Evolutionary conservation across 768 basidiomycete genomes (phyloP), one percentile per base, ranked within the genome.

Genomic region (Amanita inopinata): DNA sequence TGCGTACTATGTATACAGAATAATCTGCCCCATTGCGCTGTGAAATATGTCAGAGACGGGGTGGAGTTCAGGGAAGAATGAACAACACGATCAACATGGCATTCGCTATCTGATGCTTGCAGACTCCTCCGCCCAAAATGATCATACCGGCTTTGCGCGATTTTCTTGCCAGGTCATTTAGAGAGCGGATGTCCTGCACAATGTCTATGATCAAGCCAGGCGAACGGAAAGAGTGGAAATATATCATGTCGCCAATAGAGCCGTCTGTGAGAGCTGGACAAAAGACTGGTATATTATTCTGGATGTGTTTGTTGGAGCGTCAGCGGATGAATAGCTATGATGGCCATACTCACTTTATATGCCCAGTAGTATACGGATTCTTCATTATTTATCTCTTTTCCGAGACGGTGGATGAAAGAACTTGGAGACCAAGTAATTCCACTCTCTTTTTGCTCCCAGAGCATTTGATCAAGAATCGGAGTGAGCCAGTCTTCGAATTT

Each of bases 31-130:
- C 96, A 56, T 99, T 99, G 23, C 96, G 78, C 96, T 97, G 56
- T 17, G 20, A 36, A 5, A 44, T 46, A 17, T 46, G 33, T 47
- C 41, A 45, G 20, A 43, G 30, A 23, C 19, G 12, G 32, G 15
- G 15, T 19, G 37, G 8, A n/a, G 10, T 23, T 38, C n/a, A 22
- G 14, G 18, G 20, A n/a, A 28, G 31, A 3, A 47, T 75, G 7
- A 24, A 32, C 31, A 3, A 62, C 61, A 97, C 94, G 56, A 99
- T 96, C 17, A 99, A 68, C 96, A 99, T 97, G 1, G 94, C 92
- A 56, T 99, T 99, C n/a, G 94, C 94, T 44, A 99, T 96, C 57
- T 99, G 96, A 58, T 99, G 96, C 60, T 99, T 99, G 67, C 93
- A 98, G 7, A 99, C 92, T 1, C 96, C 96, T 2, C 96, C 96